phyloP scores from a whole-genome alignment of 2,329 filamentous ascomycete species.

The Lecanicillium sp. region DNA sequence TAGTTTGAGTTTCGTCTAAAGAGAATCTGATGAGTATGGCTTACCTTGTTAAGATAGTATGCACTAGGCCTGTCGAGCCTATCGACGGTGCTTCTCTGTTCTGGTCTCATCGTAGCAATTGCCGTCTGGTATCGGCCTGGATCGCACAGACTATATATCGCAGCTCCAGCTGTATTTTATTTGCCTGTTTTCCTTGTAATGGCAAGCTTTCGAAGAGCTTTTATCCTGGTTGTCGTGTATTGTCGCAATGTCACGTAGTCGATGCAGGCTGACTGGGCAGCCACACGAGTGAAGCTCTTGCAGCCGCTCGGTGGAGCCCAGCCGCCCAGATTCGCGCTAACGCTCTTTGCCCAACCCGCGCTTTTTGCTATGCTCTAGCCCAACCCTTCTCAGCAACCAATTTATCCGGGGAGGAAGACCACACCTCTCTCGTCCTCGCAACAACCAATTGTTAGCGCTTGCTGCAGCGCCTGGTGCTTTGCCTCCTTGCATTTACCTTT shows the following conservation, averaged over 20 bases:
- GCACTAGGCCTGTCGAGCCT: slow-evolving; percentile 90
- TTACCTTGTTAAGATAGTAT: slow-evolving; percentile 79
- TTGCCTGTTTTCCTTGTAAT: too few species aligned
- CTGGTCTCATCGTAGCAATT: slow-evolving; percentile 33
- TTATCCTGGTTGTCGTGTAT: background rate
- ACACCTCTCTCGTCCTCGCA: background rate
- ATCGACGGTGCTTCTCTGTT: slow-evolving; percentile 67
- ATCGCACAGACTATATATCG: background rate
- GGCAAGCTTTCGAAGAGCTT: too few species aligned
- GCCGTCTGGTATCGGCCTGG: slow-evolving; percentile 1
- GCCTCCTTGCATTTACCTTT: too few species aligned
- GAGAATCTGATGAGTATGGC: slow-evolving; percentile 16
- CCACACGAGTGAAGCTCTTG: slow-evolving; percentile 6
- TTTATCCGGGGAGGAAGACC: background rate
- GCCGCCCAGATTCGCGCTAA: background rate
- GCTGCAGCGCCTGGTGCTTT: too few species aligned
- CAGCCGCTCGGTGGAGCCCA: slow-evolving; percentile 3
- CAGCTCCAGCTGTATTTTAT: background rate
- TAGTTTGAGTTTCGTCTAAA: slow-evolving; percentile 4
- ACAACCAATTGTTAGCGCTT: too few species aligned
- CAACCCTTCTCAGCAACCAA: background rate
- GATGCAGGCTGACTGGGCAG: background rate
- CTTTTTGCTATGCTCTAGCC: background rate
- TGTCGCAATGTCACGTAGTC: slow-evolving; percentile 1
- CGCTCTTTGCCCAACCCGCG: background rate